Evolutionary conservation across 2,329 filamentous ascomycete species (phyloP), one percentile per base, ranked within the genome.

Genomic region (Aspergillus ibericus): DNA sequence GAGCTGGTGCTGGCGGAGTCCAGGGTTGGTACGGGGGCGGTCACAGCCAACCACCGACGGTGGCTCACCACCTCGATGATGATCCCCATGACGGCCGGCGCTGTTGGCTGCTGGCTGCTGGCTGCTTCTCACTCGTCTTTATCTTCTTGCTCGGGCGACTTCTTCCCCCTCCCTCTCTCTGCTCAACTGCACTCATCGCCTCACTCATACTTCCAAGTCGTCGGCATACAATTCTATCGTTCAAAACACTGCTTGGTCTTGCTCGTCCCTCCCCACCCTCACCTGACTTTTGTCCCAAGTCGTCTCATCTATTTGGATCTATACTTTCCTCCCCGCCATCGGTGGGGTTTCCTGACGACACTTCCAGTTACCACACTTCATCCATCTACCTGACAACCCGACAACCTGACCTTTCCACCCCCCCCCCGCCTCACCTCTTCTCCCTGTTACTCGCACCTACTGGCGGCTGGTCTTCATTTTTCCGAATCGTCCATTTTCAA

Each of bases 261-360:
- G 9, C 29, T 32, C 7, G 9, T 32, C 29, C 29, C 29, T 10
- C 3, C 3, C 29, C 29, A 32, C 29, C 29, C 3, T 15, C 35
- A 5, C 29, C 22, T 25, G 22, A 25, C 22, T 25, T 5, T 27
- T 18, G 16, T 36, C 27, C 29, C 29, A 32, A 32, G 13, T 18
- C 22, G 25, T 16, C 36, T 6, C 25, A 22, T 35, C 36, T 25
- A 27, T 27, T 51, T 25, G 52, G 27, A 46, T 38, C n/a, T 50
- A 40, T 53, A 36, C 44, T 36, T 55, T 42, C 25, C 22, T 51
- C 54, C 59, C 58, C 58, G 60, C 58, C 58, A 53, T 52, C 42
- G 53, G 60, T 62, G 60, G 60, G 60, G 60, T 58, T 54, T 59
- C 55, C 58, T 62, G 60, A 62, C 60, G 60, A 60, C 60, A 59